These are phyloP conservation scores for Phytomonas sp. DNA, from an alignment of 208 protist genomes.

Conservation along the genomic window DNA sequence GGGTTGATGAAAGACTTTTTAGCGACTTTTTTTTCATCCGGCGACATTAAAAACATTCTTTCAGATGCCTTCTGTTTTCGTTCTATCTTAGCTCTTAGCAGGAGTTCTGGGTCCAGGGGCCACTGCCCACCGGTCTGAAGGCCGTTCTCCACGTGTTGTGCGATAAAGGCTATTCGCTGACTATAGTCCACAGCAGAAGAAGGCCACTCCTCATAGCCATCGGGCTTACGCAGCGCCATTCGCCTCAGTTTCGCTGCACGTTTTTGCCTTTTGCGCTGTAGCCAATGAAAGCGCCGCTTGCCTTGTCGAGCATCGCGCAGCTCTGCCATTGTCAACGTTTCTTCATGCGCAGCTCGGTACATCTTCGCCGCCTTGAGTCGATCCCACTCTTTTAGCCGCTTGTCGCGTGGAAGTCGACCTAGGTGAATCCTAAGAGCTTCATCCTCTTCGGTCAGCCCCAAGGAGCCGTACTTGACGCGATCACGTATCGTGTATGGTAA, in stretches of 20 bases:
- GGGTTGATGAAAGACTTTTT: constrained; percentile 13
- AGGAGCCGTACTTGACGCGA: constrained; percentile 80
- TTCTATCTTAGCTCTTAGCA: constrained; percentile 42
- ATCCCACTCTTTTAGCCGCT: constrained; percentile 61
- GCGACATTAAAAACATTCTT: constrained; percentile 50
- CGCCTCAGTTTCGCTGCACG: constrained; percentile 48
- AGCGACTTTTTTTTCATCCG: constrained; percentile 32
- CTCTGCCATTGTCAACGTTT: constrained; percentile 66
- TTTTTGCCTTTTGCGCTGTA: constrained; percentile 71
- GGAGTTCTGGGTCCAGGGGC: constrained; percentile 55
- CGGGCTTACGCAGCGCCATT: constrained; percentile 71
- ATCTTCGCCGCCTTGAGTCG: constrained; percentile 65
- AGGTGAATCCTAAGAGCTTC: constrained; percentile 74
- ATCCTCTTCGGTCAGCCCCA: constrained; percentile 84
- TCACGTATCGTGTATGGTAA: constrained; percentile 79
- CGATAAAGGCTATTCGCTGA: constrained; percentile 76
- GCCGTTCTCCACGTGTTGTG: constrained; percentile 83
- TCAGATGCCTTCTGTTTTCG: constrained; percentile 48
- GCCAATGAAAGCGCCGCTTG: constrained; percentile 78
- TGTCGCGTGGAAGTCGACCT: constrained; percentile 55
- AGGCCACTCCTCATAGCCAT: constrained; percentile 62
- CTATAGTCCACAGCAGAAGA: constrained; percentile 70
- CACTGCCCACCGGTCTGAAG: constrained; percentile 71
- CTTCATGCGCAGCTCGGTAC: constrained; percentile 57
- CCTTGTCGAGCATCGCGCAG: constrained; percentile 69